Base-by-base conservation (phyloP, 257 asterid genomes). In the Haberlea rhodopensis region DNA sequence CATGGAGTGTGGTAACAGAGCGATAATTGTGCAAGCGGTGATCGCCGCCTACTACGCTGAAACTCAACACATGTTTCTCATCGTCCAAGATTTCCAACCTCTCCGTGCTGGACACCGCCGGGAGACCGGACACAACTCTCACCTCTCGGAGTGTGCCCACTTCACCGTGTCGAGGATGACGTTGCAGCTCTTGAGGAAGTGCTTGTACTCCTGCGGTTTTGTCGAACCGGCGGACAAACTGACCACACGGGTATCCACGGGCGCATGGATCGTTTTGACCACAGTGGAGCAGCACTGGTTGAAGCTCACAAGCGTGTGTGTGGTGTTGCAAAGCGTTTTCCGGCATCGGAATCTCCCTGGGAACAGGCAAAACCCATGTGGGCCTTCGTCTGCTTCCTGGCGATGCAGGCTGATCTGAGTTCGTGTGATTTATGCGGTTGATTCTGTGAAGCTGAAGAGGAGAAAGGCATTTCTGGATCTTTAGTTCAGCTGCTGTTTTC, bases 81-180 rank as follows among this genome's bases (percentile, higher is more conserved):
- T 90, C 97, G 27, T 90, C 97, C 28, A 90, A 55, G 0, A 90
- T 74, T 53, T 90, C 97, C 0, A 90, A 78, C 76, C 95, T 68
- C 75, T 90, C 97, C 1, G 85, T 90, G 80, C 95, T 87, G 22
- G 56, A 71, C 46, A 34, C 87, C 8, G 95, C 97, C 23, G 97
- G 97, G 1, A 90, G 76, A 0, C 97, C 97, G 2, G 97, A 90
- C 1, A 87, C 83, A 51, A 90, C 95, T 16, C 62, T 75, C 37
- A 90, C 97, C 80, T 87, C 95, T 59, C 97, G 73, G 51, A 87
- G 83, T 0, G 83, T 74, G 9, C 97, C 97, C 22, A 89, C 94
- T 59, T 72, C 72, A 25, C 95, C 91, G 51, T 80, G 90, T 94
- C 97, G 54, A 56, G 55, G 61, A 85, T 76, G 64, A 87, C 86